Evolutionary conservation across 1,139 yeast genomes (phyloP).

Genomic region (Hemisphaericaspora subhashii): DNA sequence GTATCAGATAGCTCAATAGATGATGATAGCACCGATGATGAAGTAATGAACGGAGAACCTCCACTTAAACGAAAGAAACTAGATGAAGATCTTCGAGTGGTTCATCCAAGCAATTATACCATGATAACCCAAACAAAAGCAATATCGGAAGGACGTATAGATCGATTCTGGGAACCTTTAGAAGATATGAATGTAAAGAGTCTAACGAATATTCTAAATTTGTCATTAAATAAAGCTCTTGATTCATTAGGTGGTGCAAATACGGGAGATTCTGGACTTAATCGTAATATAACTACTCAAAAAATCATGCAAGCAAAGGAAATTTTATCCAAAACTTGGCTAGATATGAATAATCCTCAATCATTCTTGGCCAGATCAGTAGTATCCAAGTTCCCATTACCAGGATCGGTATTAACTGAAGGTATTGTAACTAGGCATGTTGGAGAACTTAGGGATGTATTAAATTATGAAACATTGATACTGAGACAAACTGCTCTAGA

Average conservation of each 20-base stretch:
- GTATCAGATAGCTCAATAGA: background rate
- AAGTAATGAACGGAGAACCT: background rate
- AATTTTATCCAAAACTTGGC: conserved; percentile 33
- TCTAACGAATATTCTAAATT: conserved; percentile 29
- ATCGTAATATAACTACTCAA: conserved; percentile 11
- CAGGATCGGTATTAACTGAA: conserved; percentile 20
- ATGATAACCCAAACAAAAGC: background rate
- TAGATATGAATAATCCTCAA: conserved; percentile 20
- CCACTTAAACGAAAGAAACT: background rate
- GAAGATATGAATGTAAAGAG: conserved; percentile 21
- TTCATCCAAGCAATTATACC: conserved; percentile 2
- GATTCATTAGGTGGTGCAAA: conserved; percentile 23
- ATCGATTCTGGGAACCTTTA: conserved; percentile 35
- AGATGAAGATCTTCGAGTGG: background rate
- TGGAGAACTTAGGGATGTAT: conserved; percentile 24
- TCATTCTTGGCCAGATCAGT: conserved; percentile 35
- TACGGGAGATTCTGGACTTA: too few species aligned
- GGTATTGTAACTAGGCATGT: conserved; percentile 17
- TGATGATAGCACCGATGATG: background rate
- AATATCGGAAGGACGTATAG: background rate
- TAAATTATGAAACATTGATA: conserved; percentile 32
- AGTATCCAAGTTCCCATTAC: conserved; percentile 37
- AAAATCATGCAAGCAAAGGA: conserved; percentile 29
- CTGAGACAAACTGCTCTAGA: conserved; percentile 35
- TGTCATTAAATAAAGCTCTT: conserved; percentile 30